A percentile compares a stretch with the other conserved stretches of the same genome.
These are phyloP conservation scores for Solanum aculeatissimum DNA, from an alignment of 305 asterid species.

Conservation along the genomic window DNA sequence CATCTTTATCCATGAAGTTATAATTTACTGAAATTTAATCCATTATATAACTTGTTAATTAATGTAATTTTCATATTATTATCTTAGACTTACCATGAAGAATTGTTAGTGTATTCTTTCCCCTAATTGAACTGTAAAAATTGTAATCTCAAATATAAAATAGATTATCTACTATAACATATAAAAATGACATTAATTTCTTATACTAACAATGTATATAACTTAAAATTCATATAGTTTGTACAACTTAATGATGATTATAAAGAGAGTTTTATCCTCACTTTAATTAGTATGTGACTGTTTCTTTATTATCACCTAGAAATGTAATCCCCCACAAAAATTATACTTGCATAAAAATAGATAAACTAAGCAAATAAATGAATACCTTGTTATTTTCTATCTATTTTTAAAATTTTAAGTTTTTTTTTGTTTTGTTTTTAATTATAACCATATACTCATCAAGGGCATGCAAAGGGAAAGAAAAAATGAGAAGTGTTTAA, in stretches of 20 bases:
- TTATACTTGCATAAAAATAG: no score
- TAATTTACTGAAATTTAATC: neutral
- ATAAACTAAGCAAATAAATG: neutral
- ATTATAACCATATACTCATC: neutral
- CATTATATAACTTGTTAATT: neutral
- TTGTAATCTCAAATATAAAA: neutral
- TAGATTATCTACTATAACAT: neutral
- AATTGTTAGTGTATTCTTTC: neutral
- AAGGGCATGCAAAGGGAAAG: neutral
- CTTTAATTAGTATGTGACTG: neutral
- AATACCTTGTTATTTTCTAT: neutral
- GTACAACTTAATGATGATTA: neutral
- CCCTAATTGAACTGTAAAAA: neutral
- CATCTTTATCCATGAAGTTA: neutral
- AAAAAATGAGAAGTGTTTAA: neutral
- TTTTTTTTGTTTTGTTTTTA: no score
- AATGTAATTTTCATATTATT: neutral
- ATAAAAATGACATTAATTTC: neutral
- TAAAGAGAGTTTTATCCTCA: neutral
- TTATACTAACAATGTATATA: neutral
- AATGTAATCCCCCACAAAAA: neutral
- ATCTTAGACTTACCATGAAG: neutral
- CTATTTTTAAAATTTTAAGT: no score
- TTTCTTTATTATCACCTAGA: neutral
- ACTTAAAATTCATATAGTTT: neutral